Evolutionary conservation across 257 asterid genomes (phyloP), one percentile per base, ranked within the genome.

Genomic region (Solanum appendiculatum): DNA sequence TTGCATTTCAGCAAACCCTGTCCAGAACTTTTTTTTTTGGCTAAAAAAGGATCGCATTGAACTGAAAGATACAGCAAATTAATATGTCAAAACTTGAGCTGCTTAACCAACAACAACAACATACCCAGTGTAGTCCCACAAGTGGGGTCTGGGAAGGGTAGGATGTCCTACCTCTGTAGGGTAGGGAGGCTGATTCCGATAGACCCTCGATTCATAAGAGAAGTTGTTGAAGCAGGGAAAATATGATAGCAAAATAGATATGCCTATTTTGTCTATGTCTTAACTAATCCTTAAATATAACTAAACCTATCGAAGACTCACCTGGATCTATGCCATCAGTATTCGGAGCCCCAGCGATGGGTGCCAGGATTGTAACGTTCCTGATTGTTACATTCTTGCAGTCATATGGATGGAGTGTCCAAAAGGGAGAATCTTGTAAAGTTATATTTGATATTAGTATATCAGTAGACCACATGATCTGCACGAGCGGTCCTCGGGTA

Each of bases 261-360:
- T 54, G 9, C 7, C 63, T 1, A 18, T 54, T 0, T 48, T 54
- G 0, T 10, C 63, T 54, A 2, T 51, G 63, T 0, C n/a, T 18
- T 54, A 54, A 54, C 25, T 54, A 18, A 54, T 10, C n/a, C 10
- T 54, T 18, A 18, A 2, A 54, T 54, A 54, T 54, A 54, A 0
- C 1, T 48, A 63, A 46, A 80, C 68, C 42, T 48, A 48, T 40
- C 3, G 1, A 44, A 58, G 42, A 88, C 89, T 89, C 81, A 90
- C 93, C 93, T 31, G 93, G 91, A 90, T 91, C 91, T 72, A 90
- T 90, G 83, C 93, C 93, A 86, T 91, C 94, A 31, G 94, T 92
- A 85, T 92, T 90, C 20, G 94, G 94, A 89, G 94, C 94, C 85
- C 88, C 92, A 86, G 78, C 69, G 58, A 90, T 39, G 10, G 94